A percentile compares a stretch with the other conserved stretches of the same genome.
phyloP scores from a whole-genome alignment of 2,329 filamentous ascomycete species.

The Ilyonectria sp. region DNA sequence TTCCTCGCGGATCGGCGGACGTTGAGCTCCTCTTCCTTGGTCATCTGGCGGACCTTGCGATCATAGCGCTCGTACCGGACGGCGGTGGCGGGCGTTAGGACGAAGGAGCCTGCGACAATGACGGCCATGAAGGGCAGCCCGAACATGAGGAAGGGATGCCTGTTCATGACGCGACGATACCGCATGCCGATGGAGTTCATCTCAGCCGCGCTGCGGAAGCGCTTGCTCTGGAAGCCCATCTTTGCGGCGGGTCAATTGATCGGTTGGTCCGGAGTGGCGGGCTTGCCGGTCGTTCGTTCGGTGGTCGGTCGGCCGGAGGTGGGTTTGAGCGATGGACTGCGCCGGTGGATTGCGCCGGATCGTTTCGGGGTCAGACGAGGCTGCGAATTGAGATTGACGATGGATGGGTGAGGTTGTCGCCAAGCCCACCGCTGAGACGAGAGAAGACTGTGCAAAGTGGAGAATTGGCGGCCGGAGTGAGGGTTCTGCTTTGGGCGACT shows the following conservation, averaged over 20 bases:
- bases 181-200: constrained; percentile 78
- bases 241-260: constrained; percentile 27
- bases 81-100: constrained; percentile 93
- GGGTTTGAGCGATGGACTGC: neutral
- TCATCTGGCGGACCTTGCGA: constrained; percentile 87
- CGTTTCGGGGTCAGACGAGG: constrained; percentile 5
- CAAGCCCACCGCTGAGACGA: neutral
- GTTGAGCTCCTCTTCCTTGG: constrained; percentile 87
- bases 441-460: constrained; percentile 3
- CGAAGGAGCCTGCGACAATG: constrained; percentile 93
- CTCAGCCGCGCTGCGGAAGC: constrained; percentile 78
- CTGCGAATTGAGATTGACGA: constrained; percentile 14
- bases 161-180: constrained; percentile 83
- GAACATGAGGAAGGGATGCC: constrained; percentile 91
- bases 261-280: neutral
- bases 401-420: constrained; percentile 22
- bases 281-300: constrained; percentile 3
- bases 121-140: constrained; percentile 92
- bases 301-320: neutral
- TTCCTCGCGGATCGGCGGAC: constrained; percentile 79
- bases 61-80: constrained; percentile 95
- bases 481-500: constrained; percentile 4
- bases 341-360: neutral
- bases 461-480: neutral
- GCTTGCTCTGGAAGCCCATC: constrained; percentile 76